Conservation (phyloP, 306 rosid genomes). For the Pachyrhizus erosus region DNA sequence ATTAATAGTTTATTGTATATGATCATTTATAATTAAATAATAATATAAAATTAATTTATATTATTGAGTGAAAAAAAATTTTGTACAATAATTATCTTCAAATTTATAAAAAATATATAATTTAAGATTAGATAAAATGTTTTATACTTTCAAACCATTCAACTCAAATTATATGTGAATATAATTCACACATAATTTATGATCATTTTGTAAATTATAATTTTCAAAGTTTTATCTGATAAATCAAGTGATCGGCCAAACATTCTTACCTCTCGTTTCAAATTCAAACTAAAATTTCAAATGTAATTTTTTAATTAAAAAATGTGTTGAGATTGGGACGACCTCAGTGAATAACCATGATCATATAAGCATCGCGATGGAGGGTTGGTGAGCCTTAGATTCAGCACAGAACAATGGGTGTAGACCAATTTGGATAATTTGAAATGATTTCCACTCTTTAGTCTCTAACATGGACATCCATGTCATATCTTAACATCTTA, state of each 20-base stretch:
- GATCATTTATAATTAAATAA: no score
- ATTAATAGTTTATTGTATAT: no score
- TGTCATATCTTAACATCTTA: background rate
- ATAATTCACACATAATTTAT: no score
- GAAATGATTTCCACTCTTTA: slow-evolving; percentile 1
- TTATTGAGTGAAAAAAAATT: no score
- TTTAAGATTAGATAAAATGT: no score
- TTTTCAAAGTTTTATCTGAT: background rate
- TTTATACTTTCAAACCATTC: no score
- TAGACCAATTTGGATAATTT: background rate
- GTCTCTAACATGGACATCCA: background rate
- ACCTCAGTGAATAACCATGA: background rate
- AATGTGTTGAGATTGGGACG: background rate
- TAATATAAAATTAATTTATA: no score
- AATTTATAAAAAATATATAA: no score
- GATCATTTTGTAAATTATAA: background rate
- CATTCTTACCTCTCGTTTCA: background rate
- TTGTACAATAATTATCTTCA: no score
- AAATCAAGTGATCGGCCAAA: background rate
- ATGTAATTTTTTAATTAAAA: background rate
- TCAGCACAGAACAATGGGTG: background rate
- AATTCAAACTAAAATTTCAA: background rate
- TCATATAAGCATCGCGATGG: background rate
- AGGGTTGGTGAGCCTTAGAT: background rate
- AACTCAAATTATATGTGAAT: no score